Percentiles rank a stretch among this genome's conserved stretches.
These are phyloP conservation scores for Martiniozyma abietophila DNA, from an alignment of 805 yeast species.

Conservation along the genomic window DNA sequence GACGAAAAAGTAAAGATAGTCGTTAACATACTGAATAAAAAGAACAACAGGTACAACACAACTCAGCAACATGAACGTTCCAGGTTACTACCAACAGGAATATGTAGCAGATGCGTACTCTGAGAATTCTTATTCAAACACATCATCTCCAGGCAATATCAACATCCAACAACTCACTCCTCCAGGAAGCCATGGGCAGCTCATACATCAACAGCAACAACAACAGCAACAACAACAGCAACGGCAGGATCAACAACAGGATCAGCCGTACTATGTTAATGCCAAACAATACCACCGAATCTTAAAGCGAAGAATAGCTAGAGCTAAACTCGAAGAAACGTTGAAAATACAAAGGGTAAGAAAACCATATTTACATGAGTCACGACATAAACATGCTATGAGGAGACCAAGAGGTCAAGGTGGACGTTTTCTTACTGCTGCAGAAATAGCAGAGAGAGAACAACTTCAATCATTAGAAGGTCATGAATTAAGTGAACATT, in stretches of 20 bases:
- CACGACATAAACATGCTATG: slow-evolving; percentile 98
- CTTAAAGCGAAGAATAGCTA: slow-evolving; percentile 82
- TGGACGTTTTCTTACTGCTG: slow-evolving; percentile 93
- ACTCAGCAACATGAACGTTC: too few relatives aligned
- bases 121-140: too few relatives aligned
- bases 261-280: slow-evolving; percentile 94
- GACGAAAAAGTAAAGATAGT: too few relatives aligned
- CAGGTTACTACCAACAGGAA: too few relatives aligned
- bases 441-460: slow-evolving; percentile 82
- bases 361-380: slow-evolving; percentile 90
- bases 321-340: slow-evolving; percentile 87
- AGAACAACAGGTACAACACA: too few relatives aligned
- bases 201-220: slow-evolving; percentile 4
- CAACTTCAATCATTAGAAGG: too few relatives aligned
- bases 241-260: slow-evolving; percentile 23
- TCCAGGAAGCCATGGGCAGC: too few relatives aligned
- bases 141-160: too few relatives aligned
- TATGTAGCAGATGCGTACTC: too few relatives aligned
- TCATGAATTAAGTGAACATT: too few relatives aligned
- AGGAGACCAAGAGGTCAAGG: slow-evolving; percentile 99
- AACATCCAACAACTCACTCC: too few relatives aligned
- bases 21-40: too few relatives aligned
- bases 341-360: slow-evolving; percentile 83
- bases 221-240: slow-evolving; percentile 4
- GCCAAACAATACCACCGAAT: slow-evolving; percentile 97